phyloP scores from a whole-genome alignment of 495 filamentous ascomycete genomes.

The Pyrenula aspistea region DNA sequence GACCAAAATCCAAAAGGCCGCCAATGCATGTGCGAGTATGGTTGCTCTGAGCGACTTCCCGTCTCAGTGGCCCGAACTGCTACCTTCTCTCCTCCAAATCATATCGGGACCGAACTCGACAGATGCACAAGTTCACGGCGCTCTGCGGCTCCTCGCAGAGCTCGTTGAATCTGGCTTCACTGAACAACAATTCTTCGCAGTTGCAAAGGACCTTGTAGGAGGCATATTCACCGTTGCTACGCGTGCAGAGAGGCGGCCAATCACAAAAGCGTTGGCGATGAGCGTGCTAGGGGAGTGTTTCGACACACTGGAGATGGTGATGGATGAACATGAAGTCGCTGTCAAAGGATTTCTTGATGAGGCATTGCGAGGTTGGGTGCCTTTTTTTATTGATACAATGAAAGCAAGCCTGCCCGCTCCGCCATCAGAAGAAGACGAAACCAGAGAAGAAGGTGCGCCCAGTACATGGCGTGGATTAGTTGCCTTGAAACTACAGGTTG shows the following conservation, averaged over 20 bases:
- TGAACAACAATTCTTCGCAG: conserved; percentile 85
- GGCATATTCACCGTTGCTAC: conserved; percentile 72
- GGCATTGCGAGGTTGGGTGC: conserved; percentile 68
- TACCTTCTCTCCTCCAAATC: conserved; percentile 66
- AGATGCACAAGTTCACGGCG: conserved; percentile 74
- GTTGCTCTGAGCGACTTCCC: conserved; percentile 91
- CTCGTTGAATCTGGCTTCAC: conserved; percentile 85
- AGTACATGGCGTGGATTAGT: conserved; percentile 64
- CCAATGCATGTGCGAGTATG: conserved; percentile 86
- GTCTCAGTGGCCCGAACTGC: conserved; percentile 78
- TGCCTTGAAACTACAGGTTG: conserved; percentile 75
- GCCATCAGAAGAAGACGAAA: conserved; percentile 43
- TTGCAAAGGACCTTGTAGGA: conserved; percentile 72
- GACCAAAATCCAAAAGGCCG: conserved; percentile 64
- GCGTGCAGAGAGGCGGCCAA: conserved; percentile 58
- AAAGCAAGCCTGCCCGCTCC: conserved; percentile 56
- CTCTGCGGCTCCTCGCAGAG: conserved; percentile 75
- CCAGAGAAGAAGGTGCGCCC: conserved; percentile 29
- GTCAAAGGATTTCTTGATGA: conserved; percentile 85
- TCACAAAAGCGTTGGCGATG: conserved; percentile 69
- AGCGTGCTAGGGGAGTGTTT: conserved; percentile 83
- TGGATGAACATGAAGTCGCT: conserved; percentile 74
- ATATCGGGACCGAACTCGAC: conserved; percentile 53
- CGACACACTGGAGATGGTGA: conserved; percentile 88
- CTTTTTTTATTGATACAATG: conserved; percentile 68